phyloP scores from a whole-genome alignment of 768 basidiomycete species.

The Naematelia encephala region DNA sequence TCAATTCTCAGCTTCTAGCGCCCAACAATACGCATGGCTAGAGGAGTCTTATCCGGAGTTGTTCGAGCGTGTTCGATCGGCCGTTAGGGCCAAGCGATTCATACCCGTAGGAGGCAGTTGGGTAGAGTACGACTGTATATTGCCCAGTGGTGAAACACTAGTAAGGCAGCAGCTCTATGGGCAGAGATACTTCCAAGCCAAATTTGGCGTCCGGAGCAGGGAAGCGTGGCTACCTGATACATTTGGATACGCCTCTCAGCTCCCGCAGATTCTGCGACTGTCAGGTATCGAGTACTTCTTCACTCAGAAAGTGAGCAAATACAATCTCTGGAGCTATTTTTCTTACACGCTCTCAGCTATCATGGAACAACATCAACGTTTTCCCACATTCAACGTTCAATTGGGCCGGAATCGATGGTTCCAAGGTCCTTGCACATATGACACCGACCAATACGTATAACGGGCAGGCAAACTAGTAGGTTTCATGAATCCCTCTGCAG shows the following conservation, averaged over 20 bases:
- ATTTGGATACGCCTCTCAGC: conserved; percentile 68
- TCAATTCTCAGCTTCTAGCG: conserved; percentile 62
- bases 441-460: conserved; percentile 91
- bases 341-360: conserved; percentile 8
- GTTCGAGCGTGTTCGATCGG: conserved; percentile 70
- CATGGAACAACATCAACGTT: conserved; percentile 66
- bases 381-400: conserved; percentile 97
- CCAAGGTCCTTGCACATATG: conserved; percentile 92
- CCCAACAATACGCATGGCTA: conserved; percentile 84
- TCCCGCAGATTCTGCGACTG: conserved; percentile 75
- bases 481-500: background rate
- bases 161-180: conserved; percentile 84
- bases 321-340: background rate
- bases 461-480: conserved; percentile 6
- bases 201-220: conserved; percentile 50
- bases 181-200: conserved; percentile 71
- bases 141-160: conserved; percentile 89
- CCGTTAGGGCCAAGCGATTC: conserved; percentile 72
- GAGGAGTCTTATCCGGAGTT: conserved; percentile 75
- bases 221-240: conserved; percentile 46
- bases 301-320: conserved; percentile 66
- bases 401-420: conserved; percentile 77
- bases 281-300: conserved; percentile 88
- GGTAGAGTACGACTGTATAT: conserved; percentile 65
- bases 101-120: conserved; percentile 81